Percentiles rank a stretch among this genome's conserved stretches.
Conservation (phyloP, 2,329 filamentous ascomycete genomes). For the Ceratocystis cacaofunesta region DNA sequence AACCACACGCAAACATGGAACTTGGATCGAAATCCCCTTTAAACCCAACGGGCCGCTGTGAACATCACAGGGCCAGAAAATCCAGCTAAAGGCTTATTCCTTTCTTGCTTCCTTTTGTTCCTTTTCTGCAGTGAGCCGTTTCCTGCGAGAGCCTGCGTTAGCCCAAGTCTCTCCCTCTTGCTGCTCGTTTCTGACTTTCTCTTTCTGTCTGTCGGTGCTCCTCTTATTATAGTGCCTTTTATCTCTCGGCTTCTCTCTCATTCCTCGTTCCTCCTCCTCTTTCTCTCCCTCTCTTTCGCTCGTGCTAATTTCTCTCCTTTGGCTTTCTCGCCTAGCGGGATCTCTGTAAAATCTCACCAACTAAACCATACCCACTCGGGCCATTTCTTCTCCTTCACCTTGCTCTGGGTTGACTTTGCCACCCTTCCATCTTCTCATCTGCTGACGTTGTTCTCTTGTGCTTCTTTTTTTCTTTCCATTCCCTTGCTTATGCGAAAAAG, state of each 20-base stretch:
- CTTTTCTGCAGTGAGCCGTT: background rate
- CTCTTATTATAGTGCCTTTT: background rate
- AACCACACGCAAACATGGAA: background rate
- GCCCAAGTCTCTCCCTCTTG: background rate
- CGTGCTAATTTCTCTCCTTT: background rate
- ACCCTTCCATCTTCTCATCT: background rate
- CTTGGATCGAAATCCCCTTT: background rate
- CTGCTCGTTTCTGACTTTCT: background rate
- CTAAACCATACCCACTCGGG: background rate
- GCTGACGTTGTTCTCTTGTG: background rate
- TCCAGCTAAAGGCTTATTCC: background rate
- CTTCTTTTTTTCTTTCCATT: slow-evolving; percentile 3
- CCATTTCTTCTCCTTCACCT: slow-evolving; percentile 16
- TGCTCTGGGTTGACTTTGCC: background rate
- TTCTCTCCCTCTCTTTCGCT: background rate
- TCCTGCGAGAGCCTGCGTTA: background rate
- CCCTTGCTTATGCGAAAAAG: background rate
- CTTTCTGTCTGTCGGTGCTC: background rate
- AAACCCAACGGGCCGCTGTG: background rate
- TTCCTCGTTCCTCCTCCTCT: background rate
- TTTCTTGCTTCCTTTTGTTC: background rate
- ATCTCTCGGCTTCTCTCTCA: background rate
- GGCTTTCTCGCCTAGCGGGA: background rate
- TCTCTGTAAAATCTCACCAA: background rate
- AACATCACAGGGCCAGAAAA: background rate